Percentiles rank a stretch among this genome's conserved stretches.
Evolutionary conservation across 805 yeast species (phyloP).

Genomic region (Pichia thaimueangensis): DNA sequence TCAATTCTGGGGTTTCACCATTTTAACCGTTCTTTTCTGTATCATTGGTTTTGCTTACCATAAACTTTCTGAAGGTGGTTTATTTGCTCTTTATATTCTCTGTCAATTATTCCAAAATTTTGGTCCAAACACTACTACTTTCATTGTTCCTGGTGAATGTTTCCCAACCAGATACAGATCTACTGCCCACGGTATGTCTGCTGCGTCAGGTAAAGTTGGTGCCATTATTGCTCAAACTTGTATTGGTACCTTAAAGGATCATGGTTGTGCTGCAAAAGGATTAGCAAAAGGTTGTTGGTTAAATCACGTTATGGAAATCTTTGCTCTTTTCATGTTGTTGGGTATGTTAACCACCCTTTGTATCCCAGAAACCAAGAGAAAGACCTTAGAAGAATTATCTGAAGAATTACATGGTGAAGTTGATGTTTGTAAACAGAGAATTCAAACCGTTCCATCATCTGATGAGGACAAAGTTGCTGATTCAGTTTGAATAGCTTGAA

Average conservation of each 20-base stretch:
- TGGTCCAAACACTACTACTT: slow-evolving; percentile 91
- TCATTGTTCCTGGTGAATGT: slow-evolving; percentile 84
- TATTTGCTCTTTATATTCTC: slow-evolving; percentile 70
- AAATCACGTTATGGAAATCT: slow-evolving; percentile 89
- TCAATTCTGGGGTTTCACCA: slow-evolving; percentile 68
- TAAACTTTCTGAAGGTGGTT: slow-evolving; percentile 58
- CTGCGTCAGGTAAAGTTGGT: slow-evolving; percentile 87
- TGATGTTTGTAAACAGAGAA: slow-evolving; percentile 30
- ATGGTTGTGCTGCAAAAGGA: slow-evolving; percentile 56
- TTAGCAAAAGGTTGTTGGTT: slow-evolving; percentile 61
- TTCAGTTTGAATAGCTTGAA: no score
- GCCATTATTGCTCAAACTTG: slow-evolving; percentile 88
- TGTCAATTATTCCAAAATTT: slow-evolving; percentile 86
- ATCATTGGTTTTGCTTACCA: slow-evolving; percentile 79
- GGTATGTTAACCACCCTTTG: slow-evolving; percentile 62
- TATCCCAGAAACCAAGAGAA: slow-evolving; percentile 87
- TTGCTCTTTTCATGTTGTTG: slow-evolving; percentile 82
- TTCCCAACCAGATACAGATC: slow-evolving; percentile 96
- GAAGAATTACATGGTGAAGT: slow-evolving; percentile 81
- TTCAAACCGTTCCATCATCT: slow-evolving; percentile 19
- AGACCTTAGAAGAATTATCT: slow-evolving; percentile 75
- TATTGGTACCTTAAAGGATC: slow-evolving; percentile 75
- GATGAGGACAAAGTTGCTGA: slow-evolving; percentile 24
- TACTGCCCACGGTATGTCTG: slow-evolving; percentile 90
- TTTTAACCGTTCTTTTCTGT: slow-evolving; percentile 69